Evolutionary conservation across 176 grass and related monocot genomes (phyloP).

Genomic region (Triticum monococcum): DNA sequence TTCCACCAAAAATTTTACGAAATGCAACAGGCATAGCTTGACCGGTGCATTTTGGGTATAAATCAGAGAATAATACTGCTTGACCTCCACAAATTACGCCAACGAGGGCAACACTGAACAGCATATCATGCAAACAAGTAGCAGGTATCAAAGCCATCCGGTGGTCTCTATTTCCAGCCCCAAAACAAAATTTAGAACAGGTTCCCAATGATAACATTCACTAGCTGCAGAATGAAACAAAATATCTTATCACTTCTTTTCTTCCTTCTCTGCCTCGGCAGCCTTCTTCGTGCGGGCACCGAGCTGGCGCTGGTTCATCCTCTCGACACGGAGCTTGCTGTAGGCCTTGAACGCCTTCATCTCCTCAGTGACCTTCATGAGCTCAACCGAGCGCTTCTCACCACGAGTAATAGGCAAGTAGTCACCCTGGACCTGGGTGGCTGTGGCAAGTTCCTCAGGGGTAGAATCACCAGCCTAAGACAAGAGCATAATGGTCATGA

Average conservation of each 20-base stretch:
- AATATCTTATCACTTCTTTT: conserved; percentile 60
- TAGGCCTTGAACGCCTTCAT: conserved; percentile 84
- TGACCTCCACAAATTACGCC: not conserved
- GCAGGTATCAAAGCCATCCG: conserved; percentile 15
- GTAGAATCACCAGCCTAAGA: conserved; percentile 88
- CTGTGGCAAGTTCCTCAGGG: conserved; percentile 74
- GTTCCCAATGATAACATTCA: conserved; percentile 10
- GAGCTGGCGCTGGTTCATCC: conserved; percentile 80
- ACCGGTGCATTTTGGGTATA: not conserved
- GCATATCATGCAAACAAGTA: conserved; percentile 5
- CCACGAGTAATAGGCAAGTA: conserved; percentile 78
- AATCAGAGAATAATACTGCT: not conserved
- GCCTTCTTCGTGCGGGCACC: conserved; percentile 84
- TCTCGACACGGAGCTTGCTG: conserved; percentile 75
- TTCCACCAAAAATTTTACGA: not conserved
- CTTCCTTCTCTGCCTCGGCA: conserved; percentile 83
- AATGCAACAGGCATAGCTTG: not conserved
- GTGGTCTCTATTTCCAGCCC: conserved; percentile 36
- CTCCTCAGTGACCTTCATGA: conserved; percentile 75
- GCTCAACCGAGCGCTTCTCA: conserved; percentile 71
- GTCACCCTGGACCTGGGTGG: conserved; percentile 79
- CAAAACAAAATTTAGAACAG: conserved; percentile 43
- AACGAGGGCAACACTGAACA: not conserved
- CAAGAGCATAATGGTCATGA: not conserved
- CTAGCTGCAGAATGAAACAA: conserved; percentile 26